Evolutionary conservation across 768 basidiomycete species (phyloP).

Genomic region (Lactarius hatsudake): DNA sequence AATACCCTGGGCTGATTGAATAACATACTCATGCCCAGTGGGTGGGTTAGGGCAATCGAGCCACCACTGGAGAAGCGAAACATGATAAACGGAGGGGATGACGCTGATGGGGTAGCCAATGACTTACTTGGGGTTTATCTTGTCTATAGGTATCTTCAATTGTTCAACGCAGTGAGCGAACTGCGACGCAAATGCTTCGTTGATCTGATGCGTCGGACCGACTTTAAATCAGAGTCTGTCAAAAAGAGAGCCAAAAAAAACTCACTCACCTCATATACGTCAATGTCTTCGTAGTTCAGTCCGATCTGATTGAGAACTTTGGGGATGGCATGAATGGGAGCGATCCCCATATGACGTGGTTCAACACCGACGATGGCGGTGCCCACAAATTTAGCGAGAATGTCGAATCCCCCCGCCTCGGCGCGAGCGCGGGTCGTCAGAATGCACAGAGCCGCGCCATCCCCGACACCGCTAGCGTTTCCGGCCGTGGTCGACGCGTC

Average conservation of each 20-base stretch:
- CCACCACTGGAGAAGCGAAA: constrained; percentile 57
- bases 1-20: constrained; percentile 21
- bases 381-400: constrained; percentile 82
- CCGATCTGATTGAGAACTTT: constrained; percentile 61
- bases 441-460: constrained; percentile 86
- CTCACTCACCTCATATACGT: constrained; percentile 63
- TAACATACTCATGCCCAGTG: constrained; percentile 75
- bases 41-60: constrained; percentile 80
- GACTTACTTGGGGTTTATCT: constrained; percentile 81
- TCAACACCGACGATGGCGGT: constrained; percentile 78
- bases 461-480: constrained; percentile 86
- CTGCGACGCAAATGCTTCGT: constrained; percentile 91
- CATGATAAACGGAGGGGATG: neutral
- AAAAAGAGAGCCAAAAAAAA: constrained; percentile 6
- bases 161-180: constrained; percentile 90
- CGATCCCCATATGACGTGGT: constrained; percentile 76
- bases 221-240: neutral
- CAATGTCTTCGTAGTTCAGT: constrained; percentile 67
- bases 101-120: constrained; percentile 1
- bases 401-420: constrained; percentile 68
- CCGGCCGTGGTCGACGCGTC: constrained; percentile 71
- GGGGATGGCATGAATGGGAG: constrained; percentile 69
- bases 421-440: constrained; percentile 79
- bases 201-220: constrained; percentile 50
- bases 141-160: constrained; percentile 69